These are phyloP conservation scores for Lactifluus volemus DNA, from an alignment of 768 basidiomycete species.

Conservation along the genomic window DNA sequence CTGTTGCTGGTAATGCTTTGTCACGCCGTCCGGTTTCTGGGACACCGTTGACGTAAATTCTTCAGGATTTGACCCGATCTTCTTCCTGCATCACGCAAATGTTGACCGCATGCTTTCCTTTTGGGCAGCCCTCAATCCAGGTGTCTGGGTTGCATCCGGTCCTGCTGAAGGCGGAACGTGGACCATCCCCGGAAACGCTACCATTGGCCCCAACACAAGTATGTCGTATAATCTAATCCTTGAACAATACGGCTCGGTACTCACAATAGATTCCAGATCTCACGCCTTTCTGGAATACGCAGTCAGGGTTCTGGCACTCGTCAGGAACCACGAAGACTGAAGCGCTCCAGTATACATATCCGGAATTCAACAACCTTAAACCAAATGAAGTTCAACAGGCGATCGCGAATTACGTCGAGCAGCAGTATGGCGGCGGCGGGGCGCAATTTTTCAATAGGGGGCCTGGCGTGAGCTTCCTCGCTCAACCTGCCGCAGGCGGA, in stretches of 20 bases:
- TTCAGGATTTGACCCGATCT: slow-evolving; percentile 43
- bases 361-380: slow-evolving; percentile 38
- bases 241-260: not conserved
- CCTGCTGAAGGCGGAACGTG: slow-evolving; percentile 16
- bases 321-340: slow-evolving; percentile 24
- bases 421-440: slow-evolving; percentile 26
- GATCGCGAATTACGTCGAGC: slow-evolving; percentile 29
- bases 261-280: slow-evolving; percentile 25
- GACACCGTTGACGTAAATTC: not conserved
- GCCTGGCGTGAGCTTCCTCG: not conserved
- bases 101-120: slow-evolving; percentile 45
- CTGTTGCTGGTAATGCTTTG: slow-evolving; percentile 35
- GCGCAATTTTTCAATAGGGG: not conserved
- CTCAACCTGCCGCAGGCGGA: not conserved
- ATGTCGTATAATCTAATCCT: not conserved
- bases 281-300: slow-evolving; percentile 39
- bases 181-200: not conserved
- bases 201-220: not conserved
- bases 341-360: slow-evolving; percentile 39
- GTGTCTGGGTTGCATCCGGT: slow-evolving; percentile 29
- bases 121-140: slow-evolving; percentile 40
- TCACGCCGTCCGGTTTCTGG: not conserved
- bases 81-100: slow-evolving; percentile 45
- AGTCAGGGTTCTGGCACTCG: slow-evolving; percentile 33
- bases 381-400: slow-evolving; percentile 23